These are phyloP conservation scores for Wilhelminamyces savonicus DNA, from an alignment of 805 yeast species.

Conservation along the genomic window DNA sequence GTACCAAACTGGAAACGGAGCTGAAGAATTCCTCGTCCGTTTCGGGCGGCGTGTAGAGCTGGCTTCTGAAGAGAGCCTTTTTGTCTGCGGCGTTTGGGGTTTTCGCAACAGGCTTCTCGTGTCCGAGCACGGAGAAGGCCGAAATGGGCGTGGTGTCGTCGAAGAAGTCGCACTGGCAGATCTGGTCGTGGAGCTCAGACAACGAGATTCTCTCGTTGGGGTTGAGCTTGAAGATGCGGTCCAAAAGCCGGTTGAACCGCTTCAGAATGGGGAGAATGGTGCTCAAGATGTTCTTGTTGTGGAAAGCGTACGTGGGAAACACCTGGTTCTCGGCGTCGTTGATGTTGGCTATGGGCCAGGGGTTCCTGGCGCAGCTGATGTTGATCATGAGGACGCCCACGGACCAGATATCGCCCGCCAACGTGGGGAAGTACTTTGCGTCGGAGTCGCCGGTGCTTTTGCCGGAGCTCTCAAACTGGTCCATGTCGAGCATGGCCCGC, in stretches of 20 bases:
- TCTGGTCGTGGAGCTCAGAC: slow-evolving; percentile 31
- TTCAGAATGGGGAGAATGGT: slow-evolving; percentile 69
- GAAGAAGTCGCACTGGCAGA: slow-evolving; percentile 26
- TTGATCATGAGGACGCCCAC: slow-evolving; percentile 76
- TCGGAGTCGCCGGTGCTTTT: slow-evolving; percentile 10
- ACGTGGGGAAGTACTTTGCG: slow-evolving; percentile 50
- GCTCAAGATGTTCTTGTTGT: slow-evolving; percentile 44
- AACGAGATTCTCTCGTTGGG: slow-evolving; percentile 44
- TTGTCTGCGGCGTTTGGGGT: too few relatives aligned
- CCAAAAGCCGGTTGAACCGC: slow-evolving; percentile 50
- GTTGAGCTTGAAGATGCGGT: slow-evolving; percentile 36
- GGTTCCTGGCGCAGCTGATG: slow-evolving; percentile 76
- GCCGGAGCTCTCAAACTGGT: slow-evolving; percentile 15
- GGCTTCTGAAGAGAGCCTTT: too few relatives aligned
- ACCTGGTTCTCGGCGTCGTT: slow-evolving; percentile 47
- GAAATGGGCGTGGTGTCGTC: background rate
- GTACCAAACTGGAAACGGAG: slow-evolving; percentile 4
- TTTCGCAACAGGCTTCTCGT: slow-evolving; percentile 2
- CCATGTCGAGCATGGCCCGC: slow-evolving; percentile 22
- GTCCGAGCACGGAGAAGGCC: background rate
- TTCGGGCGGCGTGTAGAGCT: slow-evolving; percentile 14
- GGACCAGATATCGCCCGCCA: slow-evolving; percentile 84
- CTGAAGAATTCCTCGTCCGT: slow-evolving; percentile 4
- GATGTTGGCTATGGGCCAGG: slow-evolving; percentile 79
- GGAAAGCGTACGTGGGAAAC: slow-evolving; percentile 55